Percentiles rank a stretch among this genome's conserved stretches.
Conservation (phyloP, 495 filamentous ascomycete species). For the Annulohypoxylon stygium region DNA sequence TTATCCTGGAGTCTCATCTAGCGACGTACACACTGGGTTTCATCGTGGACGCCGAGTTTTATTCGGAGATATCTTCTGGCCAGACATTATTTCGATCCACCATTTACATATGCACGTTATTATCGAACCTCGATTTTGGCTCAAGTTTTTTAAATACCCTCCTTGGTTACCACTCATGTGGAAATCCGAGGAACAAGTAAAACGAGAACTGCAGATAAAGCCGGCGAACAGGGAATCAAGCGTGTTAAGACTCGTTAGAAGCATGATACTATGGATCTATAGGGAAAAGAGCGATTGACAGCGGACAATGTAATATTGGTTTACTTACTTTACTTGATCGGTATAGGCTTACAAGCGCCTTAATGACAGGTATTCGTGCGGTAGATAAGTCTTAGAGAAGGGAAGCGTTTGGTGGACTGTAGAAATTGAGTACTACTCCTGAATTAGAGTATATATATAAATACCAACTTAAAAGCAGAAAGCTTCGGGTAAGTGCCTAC, state of each 20-base stretch:
- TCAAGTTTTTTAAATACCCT: constrained; percentile 39
- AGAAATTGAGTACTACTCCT: no score
- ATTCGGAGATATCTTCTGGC: constrained; percentile 31
- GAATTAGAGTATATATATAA: no score
- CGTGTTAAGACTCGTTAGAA: background rate
- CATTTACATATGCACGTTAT: constrained; percentile 44
- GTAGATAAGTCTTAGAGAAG: no score
- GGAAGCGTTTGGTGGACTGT: no score
- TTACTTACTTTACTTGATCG: no score
- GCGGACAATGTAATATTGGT: no score
- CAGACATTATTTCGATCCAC: constrained; percentile 42
- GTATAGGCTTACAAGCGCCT: no score
- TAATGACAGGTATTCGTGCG: no score
- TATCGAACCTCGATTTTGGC: constrained; percentile 26
- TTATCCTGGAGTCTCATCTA: constrained; percentile 14
- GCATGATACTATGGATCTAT: background rate
- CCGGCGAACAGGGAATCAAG: background rate
- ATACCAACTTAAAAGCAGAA: no score
- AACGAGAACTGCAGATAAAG: constrained; percentile 7
- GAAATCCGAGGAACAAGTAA: constrained; percentile 35
- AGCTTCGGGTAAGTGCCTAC: no score
- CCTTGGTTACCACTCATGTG: constrained; percentile 43
- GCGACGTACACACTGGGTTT: constrained; percentile 30
- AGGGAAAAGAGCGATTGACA: background rate
- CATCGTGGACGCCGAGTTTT: constrained; percentile 38